Evolutionary conservation across 2,329 filamentous ascomycete genomes (phyloP), one percentile per base, ranked within the genome.

Genomic region (Rhinocladiella mackenziei): DNA sequence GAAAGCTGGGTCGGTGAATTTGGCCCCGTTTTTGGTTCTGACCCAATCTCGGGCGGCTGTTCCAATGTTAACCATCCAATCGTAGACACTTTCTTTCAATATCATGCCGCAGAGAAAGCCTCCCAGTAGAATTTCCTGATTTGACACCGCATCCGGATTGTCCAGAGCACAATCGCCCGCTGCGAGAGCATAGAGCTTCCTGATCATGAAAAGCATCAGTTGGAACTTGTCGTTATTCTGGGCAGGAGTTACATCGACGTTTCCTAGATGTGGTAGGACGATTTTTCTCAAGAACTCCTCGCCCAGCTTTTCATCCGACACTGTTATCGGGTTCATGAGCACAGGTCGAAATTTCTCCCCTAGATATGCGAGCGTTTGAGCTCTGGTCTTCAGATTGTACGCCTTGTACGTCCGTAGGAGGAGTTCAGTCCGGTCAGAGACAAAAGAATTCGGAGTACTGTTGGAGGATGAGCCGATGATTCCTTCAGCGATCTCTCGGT

Each of bases 71-170:
- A 76, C 74, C 13, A 98, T 72, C 71, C 91, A 88, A 63, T 97
- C 92, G 49, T 98, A 91, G 7, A 98, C 72, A 45, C 84, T 81
- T 65, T 98, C 92, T 70, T 98, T 98, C 56, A 98, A 71, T 40
- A 98, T 89, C 81, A 92, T 91, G 43, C 87, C 87, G 62, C 94
- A 98, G 9, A 98, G 71, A 61, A 94, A 94, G 6, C 92, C 91
- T 40, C 91, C 91, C 1, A 98, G 78, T 17, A 98, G 73, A 45
- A 97, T 84, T 66, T 98, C 92, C 62, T 98, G 92, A 65, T 94
- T 95, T 60, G 94, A 89, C 13, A 96, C 84, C 8, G 92, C 88
- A 76, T 98, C 92, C 1, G 92, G 91, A 61, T 98, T 97, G 70
- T 98, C 92, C 3, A 89, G 81, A 3, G 88, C 78, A 63, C 91